Evolutionary conservation across 108 stramenopile genomes (phyloP).

Genomic region (Cyclostephanos tholiformis): DNA sequence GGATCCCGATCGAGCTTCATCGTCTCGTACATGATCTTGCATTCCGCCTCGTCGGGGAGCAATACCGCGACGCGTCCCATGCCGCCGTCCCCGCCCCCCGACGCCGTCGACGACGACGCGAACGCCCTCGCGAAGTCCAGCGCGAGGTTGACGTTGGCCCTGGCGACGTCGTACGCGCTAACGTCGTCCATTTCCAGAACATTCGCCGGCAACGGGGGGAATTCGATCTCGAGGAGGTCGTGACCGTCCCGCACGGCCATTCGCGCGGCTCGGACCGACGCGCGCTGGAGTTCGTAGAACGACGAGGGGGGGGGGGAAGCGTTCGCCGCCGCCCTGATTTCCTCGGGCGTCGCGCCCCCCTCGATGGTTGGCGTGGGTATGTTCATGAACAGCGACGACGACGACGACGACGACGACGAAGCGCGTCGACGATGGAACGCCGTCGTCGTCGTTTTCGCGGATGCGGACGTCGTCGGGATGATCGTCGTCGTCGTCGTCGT

Average conservation of each 20-base stretch:
- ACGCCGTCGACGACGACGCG: constrained; percentile 24
- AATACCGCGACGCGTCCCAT: constrained; percentile 64
- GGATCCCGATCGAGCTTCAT: constrained; percentile 47
- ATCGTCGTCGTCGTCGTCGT: neutral
- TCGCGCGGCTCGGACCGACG: constrained; percentile 59
- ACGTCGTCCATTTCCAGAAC: constrained; percentile 93
- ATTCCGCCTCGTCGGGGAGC: constrained; percentile 83
- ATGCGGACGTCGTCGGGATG: constrained; percentile 4
- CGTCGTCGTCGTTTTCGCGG: constrained; percentile 7
- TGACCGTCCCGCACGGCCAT: constrained; percentile 81
- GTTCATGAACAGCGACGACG: constrained; percentile 27
- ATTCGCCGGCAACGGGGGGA: constrained; percentile 87
- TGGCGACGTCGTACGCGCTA: constrained; percentile 88
- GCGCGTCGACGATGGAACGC: neutral
- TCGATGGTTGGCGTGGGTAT: constrained; percentile 43
- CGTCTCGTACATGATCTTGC: constrained; percentile 70
- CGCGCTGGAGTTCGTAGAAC: constrained; percentile 81
- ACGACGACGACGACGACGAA: neutral
- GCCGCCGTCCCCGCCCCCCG: constrained; percentile 18
- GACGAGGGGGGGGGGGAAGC: constrained; percentile 61
- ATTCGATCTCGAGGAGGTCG: constrained; percentile 90
- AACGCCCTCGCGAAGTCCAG: constrained; percentile 84
- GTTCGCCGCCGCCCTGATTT: constrained; percentile 59
- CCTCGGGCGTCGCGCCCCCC: constrained; percentile 50
- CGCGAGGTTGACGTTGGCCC: constrained; percentile 91